Evolutionary conservation across 257 asterid species (phyloP), one percentile per base, ranked within the genome.

Genomic region (Primulina huaijiensis): DNA sequence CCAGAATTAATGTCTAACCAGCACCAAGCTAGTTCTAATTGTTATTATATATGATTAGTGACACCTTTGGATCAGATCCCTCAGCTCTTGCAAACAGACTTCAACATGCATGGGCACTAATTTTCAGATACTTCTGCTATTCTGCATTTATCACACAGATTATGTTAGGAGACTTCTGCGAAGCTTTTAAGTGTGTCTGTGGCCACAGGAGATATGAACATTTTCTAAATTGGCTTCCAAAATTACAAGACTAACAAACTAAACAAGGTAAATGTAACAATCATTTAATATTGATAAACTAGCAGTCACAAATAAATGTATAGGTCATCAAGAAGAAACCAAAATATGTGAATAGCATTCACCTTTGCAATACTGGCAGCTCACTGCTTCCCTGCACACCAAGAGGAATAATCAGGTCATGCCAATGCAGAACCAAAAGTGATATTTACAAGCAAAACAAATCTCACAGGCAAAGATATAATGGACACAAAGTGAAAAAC

Each of bases 361-460:
- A 92, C 98, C 98, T 83, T 88, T 73, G 81, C 97, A 90, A 76
- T 80, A 69, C 82, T 84, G 87, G 77, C 97, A 92, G 80, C 85
- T 82, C 62, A 90, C 96, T 71, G 95, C 98, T 74, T 92, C 97
- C 87, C 98, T 92, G 92, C 82, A 84, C 61, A 68, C 80, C 67
- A 63, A 64, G 40, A 81, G 67, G 80, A 79, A 75, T 62, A 72
- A 50, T 43, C 10, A 6, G 68, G 80, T 73, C 72, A 78, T 59
- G 21, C 62, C 62, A 56, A 62, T 55, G 76, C 72, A 78, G 79
- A 70, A 64, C 43, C 46, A 72, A 40, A 63, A 30, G 43, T 38
- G 21, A 61, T 35, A 56, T 21, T 46, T n/a, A 62, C 52, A 69
- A 66, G 67, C 55, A 60, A 50, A 67, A 46, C 27, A 31, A 64